phyloP scores from a whole-genome alignment of 768 basidiomycete genomes.

The Russula griseocarnosa region DNA sequence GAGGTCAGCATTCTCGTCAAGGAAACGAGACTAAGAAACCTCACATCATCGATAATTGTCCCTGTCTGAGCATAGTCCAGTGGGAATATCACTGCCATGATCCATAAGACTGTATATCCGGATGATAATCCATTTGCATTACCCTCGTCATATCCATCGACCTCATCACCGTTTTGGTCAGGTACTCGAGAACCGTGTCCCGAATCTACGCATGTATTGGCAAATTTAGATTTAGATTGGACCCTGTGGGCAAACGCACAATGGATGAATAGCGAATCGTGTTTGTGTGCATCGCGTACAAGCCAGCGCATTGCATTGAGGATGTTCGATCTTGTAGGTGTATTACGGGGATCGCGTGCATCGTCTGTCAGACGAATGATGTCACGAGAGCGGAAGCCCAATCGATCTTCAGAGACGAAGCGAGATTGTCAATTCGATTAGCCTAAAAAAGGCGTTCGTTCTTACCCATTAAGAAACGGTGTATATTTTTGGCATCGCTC shows the following conservation, averaged over 20 bases:
- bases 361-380: conserved; percentile 51
- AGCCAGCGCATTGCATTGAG: conserved; percentile 50
- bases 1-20: background rate
- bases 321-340: conserved; percentile 48
- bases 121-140: background rate
- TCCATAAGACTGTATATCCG: background rate
- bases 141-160: conserved; percentile 40
- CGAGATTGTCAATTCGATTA: background rate
- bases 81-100: conserved; percentile 42
- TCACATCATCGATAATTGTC: conserved; percentile 48
- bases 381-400: conserved; percentile 42
- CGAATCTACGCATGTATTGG: conserved; percentile 32
- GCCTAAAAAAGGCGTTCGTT: too few relatives aligned
- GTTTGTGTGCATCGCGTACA: conserved; percentile 44
- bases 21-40: conserved; percentile 24
- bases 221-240: background rate
- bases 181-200: conserved; percentile 49
- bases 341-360: conserved; percentile 35
- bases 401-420: conserved; percentile 33
- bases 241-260: conserved; percentile 25
- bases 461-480: conserved; percentile 38
- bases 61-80: conserved; percentile 44
- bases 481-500: conserved; percentile 47
- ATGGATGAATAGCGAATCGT: conserved; percentile 45
- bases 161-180: conserved; percentile 42